Base-by-base conservation (phyloP, 1,139 yeast species). In the Taphrina flavorubra region DNA sequence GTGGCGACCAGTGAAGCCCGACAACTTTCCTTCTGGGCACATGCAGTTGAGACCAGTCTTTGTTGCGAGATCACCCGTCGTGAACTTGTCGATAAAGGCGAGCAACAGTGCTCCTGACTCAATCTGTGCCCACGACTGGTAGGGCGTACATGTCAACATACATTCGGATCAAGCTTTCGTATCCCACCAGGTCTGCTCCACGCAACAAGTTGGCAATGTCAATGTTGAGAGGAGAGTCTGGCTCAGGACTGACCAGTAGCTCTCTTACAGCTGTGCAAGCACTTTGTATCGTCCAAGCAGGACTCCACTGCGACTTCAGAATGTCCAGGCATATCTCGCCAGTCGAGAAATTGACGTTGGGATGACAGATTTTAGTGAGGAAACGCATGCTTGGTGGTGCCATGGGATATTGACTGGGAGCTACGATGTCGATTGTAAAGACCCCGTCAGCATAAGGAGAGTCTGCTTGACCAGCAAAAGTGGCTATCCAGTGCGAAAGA, bases 291-390 rank as follows among this genome's bases (percentile, higher is more conserved):
- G 89, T 87, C 96, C 97, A 92, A 1, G 96, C 96, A 0, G 97
- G 97, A 0, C 94, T 85, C 97, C 97, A 92, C 8, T 64, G 70
- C 51, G 75, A 77, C 73, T 86, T 85, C 68, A 89, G 80, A 14
- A 91, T 88, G 76, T 91, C 96, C n/a, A 92, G 79, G 77, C 97
- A 92, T 3, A 90, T 88, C 72, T 88, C 94, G 0, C 97, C 97
- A 0, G 88, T 86, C 46, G 69, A 60, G 62, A 86, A 82, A 74
- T 87, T 85, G 57, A 90, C 85, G 75, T 90, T 90, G 1, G 95
- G 92, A 76, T 90, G 97, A 61, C 88, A 85, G 71, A 90, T 86
- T 13, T 82, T 83, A 34, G 81, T 77, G 34, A 74, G 69, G 74
- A 90, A 90, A 64, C 74, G 78, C 72, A 89, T 83, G 36, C 73